phyloP scores from a whole-genome alignment of 2,329 filamentous ascomycete species.

The Penicillium psychrosexuale region DNA sequence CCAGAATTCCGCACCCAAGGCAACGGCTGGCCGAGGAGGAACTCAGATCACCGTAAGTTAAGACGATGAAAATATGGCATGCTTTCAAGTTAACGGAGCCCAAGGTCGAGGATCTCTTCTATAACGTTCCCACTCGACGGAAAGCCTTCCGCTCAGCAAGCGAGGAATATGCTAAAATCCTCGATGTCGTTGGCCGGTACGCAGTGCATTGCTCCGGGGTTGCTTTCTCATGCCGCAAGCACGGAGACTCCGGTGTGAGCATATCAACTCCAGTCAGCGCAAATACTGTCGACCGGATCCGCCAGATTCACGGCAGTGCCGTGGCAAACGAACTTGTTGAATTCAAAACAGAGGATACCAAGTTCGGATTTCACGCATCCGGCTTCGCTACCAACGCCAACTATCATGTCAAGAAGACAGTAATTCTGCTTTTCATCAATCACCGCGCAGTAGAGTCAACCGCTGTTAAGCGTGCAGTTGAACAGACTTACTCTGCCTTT shows the following conservation, averaged over 20 bases:
- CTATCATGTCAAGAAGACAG: constrained; percentile 87
- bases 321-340: constrained; percentile 86
- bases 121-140: constrained; percentile 86
- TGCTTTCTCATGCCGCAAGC: constrained; percentile 94
- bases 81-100: background rate
- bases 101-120: constrained; percentile 86
- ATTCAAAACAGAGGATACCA: constrained; percentile 67
- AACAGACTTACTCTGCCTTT: constrained; percentile 83
- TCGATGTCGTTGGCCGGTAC: constrained; percentile 90
- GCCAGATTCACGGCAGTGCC: constrained; percentile 78
- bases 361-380: constrained; percentile 78
- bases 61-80: background rate
- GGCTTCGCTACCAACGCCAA: constrained; percentile 91
- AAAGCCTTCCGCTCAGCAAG: constrained; percentile 85
- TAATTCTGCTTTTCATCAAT: constrained; percentile 90
- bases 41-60: constrained; percentile 80
- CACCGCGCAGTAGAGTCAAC: constrained; percentile 89
- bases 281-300: constrained; percentile 74
- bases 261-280: constrained; percentile 75
- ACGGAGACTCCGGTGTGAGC: constrained; percentile 79
- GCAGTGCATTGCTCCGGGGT: constrained; percentile 89
- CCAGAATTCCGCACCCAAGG: constrained; percentile 79
- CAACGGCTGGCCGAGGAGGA: constrained; percentile 79
- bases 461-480: constrained; percentile 81
- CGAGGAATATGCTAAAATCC: constrained; percentile 96